Evolutionary conservation across 2,329 filamentous ascomycete species (phyloP).

Genomic region (Alternaria dauci): DNA sequence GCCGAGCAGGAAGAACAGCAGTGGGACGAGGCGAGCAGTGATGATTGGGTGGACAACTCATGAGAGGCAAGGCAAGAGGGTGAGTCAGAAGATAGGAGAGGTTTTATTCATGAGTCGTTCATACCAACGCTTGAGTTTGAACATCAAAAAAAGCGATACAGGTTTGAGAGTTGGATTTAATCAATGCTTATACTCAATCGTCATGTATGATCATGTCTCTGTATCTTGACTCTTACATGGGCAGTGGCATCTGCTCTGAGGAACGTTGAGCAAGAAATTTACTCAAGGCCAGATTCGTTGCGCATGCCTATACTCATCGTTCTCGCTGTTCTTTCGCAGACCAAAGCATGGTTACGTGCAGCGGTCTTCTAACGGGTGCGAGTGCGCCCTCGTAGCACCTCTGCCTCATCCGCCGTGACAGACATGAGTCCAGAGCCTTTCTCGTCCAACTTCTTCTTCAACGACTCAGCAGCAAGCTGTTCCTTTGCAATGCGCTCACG

Average conservation of each 20-base stretch:
- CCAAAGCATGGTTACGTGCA: neutral
- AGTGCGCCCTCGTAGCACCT: constrained; percentile 8
- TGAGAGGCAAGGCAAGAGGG: neutral
- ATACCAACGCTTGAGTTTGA: neutral
- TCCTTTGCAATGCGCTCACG: constrained; percentile 3
- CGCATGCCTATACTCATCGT: neutral
- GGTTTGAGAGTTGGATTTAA: neutral
- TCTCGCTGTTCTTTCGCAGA: neutral
- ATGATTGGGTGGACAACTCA: neutral
- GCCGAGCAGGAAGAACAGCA: neutral
- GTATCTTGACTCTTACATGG: neutral
- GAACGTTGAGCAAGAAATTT: neutral
- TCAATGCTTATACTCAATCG: neutral
- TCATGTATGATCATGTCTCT: neutral
- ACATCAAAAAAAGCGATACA: neutral
- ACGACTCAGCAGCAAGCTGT: neutral
- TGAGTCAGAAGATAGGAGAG: neutral
- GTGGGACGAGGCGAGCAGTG: neutral
- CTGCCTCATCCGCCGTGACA: constrained; percentile 14
- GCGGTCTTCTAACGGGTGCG: neutral
- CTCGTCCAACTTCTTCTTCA: constrained; percentile 14
- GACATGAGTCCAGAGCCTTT: constrained; percentile 14
- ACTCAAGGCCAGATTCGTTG: too few relatives aligned
- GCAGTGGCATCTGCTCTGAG: neutral
- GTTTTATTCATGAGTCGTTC: neutral